Conservation (phyloP, 1,284 basidiomycete species). For the Athelia psychrophila region DNA sequence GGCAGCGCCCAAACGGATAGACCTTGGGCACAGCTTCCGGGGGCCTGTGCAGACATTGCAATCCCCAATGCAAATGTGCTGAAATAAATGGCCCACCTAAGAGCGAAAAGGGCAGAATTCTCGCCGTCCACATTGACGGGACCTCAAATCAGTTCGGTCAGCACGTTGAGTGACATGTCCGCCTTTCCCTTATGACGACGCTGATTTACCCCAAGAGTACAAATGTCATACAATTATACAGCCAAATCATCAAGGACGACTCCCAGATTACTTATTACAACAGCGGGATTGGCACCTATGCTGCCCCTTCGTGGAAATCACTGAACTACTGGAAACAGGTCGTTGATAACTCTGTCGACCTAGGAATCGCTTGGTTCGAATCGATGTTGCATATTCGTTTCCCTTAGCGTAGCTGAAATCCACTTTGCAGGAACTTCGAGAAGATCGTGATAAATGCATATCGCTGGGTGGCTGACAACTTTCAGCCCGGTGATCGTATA, state of each 20-base stretch:
- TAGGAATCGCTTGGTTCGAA: constrained; percentile 26
- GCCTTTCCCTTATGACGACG: not conserved
- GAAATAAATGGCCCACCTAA: too few species aligned
- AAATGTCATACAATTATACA: constrained; percentile 34
- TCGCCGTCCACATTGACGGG: constrained; percentile 30
- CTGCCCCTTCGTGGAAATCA: constrained; percentile 20
- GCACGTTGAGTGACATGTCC: constrained; percentile 12
- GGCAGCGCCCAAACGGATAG: too few species aligned
- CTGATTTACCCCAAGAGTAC: constrained; percentile 22
- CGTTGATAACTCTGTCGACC: constrained; percentile 17
- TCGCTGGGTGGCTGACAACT: constrained; percentile 36
- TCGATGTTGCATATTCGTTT: not conserved
- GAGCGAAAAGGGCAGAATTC: constrained; percentile 6
- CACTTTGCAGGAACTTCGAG: constrained; percentile 24
- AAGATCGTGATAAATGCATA: constrained; percentile 32
- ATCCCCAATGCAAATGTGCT: too few species aligned
- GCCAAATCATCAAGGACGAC: constrained; percentile 22
- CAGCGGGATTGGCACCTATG: constrained; percentile 33
- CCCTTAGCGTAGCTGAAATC: not conserved
- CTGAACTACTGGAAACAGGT: constrained; percentile 14
- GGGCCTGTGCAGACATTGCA: too few species aligned
- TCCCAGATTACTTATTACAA: constrained; percentile 30
- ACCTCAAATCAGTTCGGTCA: constrained; percentile 28
- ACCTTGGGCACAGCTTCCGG: too few species aligned
- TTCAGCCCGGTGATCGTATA: constrained; percentile 34